Conservation (phyloP, 371 early-diverging fungal species). For the Mucor lusitanicus region DNA sequence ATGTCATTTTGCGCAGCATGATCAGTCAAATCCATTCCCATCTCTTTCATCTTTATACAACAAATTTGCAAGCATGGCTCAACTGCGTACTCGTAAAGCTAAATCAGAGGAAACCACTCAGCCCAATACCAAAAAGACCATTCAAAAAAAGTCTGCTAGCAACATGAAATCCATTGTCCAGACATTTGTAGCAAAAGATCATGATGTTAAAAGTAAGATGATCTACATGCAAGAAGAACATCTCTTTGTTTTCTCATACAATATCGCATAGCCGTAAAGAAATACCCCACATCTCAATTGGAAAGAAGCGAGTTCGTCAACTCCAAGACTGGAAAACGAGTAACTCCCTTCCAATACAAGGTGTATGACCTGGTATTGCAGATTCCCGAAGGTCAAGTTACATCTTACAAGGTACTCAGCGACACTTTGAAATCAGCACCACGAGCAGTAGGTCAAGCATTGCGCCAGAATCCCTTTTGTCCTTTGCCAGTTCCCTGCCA, state of each 20-base stretch:
- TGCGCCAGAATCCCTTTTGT: conserved; percentile 74
- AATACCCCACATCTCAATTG: conserved; percentile 40
- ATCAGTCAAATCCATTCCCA: too few species aligned
- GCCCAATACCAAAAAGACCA: background rate
- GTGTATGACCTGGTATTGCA: conserved; percentile 73
- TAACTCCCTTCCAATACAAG: conserved; percentile 73
- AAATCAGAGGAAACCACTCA: background rate
- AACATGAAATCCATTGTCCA: conserved; percentile 24
- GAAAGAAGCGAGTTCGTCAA: conserved; percentile 55
- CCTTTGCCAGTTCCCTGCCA: conserved; percentile 84
- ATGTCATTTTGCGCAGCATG: too few species aligned
- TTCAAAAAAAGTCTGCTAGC: background rate
- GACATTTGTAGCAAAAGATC: conserved; percentile 11
- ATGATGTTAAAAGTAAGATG: background rate
- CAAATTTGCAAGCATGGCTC: background rate
- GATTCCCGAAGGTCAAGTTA: conserved; percentile 70
- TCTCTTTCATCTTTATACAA: background rate
- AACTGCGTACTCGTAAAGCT: background rate
- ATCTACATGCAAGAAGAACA: background rate
- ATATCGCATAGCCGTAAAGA: conserved; percentile 22
- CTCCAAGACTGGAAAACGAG: conserved; percentile 45
- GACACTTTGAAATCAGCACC: conserved; percentile 65
- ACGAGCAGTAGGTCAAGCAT: conserved; percentile 80
- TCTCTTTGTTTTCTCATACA: background rate
- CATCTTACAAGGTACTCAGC: conserved; percentile 77